Evolutionary conservation across 106 monocot species (phyloP), one percentile per base, ranked within the genome.

Genomic region (Apostasia ramifera): DNA sequence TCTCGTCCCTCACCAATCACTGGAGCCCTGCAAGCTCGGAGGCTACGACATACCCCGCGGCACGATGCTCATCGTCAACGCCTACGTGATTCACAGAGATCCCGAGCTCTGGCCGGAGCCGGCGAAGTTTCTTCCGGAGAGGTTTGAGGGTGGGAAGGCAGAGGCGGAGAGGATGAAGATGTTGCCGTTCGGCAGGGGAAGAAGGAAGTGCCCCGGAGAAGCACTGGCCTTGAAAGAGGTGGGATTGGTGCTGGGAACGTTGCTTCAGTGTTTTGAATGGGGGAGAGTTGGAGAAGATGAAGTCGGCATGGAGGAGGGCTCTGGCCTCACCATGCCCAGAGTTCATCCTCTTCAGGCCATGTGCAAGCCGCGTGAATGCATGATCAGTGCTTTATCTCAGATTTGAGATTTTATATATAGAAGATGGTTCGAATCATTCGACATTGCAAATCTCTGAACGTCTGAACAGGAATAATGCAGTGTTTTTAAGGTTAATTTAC

Each of bases 221-320:
- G 63, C 75, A 0, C 63, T 86, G 2, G 86, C 81, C 0, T 14
- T 76, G 66, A 43, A 71, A 37, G 66, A 67, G 56, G 61, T 81
- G 2, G 73, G 70, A 39, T 59, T 83, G 71, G 73, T 58, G 5
- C 43, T 83, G 3, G 90, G 75, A 10, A 53, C 76, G 2, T 0
- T 90, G 78, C 68, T 86, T 6, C 90, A 86, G 13, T 77, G 90
- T 44, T 90, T 90, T 12, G 81, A 86, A 37, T 90, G 83, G 85
- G 77, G 71, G 46, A 81, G 79, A 1, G 49, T 80, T 1, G 81
- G 74, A 0, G 53, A 47, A 3, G 55, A 73, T 5, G 69, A 79
- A 8, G 91, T 82, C 40, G 87, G 87, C 68, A 65, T 74, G 74
- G 39, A 9, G 7, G 55, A 66, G 53, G 61, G 71, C 1, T 13